Conservation (phyloP, 2,329 filamentous ascomycete species). For the Neofusicoccum ribis region DNA sequence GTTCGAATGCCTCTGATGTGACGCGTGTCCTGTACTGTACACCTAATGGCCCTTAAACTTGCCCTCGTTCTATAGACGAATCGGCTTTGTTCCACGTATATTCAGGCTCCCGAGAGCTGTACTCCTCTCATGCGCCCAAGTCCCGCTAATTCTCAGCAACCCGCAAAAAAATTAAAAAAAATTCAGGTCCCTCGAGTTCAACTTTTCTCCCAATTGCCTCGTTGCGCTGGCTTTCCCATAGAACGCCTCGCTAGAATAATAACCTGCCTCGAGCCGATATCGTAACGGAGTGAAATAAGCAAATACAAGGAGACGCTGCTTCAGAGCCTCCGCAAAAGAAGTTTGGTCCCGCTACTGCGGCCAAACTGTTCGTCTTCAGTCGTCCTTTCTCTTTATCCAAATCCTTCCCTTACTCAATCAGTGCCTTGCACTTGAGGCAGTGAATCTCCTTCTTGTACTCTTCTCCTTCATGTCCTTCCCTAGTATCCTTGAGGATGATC, state of each 20-base stretch:
- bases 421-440: not conserved
- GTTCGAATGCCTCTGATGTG: not conserved
- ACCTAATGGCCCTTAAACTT: not conserved
- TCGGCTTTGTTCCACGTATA: not conserved
- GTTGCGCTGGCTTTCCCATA: not conserved
- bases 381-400: not conserved
- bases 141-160: not conserved
- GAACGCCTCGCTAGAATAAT: slow-evolving; percentile 4
- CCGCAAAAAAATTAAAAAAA: not conserved
- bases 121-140: not conserved
- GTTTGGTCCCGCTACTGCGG: not conserved
- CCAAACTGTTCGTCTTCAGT: no score
- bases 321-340: not conserved
- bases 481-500: not conserved
- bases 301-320: not conserved
- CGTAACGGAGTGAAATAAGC: not conserved
- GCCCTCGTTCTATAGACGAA: not conserved
- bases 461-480: not conserved
- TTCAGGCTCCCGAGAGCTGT: not conserved
- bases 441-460: not conserved
- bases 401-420: not conserved
- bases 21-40: not conserved
- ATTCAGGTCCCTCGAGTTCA: not conserved
- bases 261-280: not conserved
- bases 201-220: not conserved